These are phyloP conservation scores for Pyrenochaeta sp. DNA, from an alignment of 2,329 filamentous ascomycete species.

Conservation along the genomic window DNA sequence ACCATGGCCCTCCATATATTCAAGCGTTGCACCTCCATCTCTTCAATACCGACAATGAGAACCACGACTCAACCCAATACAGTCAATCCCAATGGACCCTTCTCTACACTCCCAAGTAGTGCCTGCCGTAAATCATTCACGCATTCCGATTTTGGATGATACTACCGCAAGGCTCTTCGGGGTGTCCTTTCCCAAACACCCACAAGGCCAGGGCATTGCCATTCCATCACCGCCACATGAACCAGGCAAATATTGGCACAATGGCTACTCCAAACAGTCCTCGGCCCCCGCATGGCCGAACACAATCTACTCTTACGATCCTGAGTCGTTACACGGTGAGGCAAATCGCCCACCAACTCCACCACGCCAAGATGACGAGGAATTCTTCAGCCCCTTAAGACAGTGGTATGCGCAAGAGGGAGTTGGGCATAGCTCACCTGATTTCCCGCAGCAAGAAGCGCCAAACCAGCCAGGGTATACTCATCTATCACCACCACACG, in stretches of 20 bases:
- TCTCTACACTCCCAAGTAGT: background rate
- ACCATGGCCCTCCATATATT: constrained; percentile 8
- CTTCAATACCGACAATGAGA: constrained; percentile 1
- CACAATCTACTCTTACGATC: background rate
- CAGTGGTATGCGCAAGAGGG: background rate
- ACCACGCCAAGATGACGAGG: constrained; percentile 8
- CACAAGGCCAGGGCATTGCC: background rate
- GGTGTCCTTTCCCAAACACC: background rate
- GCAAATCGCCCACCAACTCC: constrained; percentile 5
- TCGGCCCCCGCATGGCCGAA: background rate
- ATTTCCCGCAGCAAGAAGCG: background rate
- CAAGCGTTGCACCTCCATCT: constrained; percentile 2
- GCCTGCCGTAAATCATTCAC: constrained; percentile 3
- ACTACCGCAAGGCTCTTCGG: background rate
- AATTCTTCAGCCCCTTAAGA: background rate
- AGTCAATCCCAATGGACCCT: constrained; percentile 11
- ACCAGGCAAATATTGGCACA: background rate
- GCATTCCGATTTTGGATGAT: constrained; percentile 8
- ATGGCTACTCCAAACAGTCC: background rate
- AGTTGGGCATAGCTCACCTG: background rate
- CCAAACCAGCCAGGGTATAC: background rate
- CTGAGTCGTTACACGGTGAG: background rate
- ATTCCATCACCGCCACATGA: constrained; percentile 1
- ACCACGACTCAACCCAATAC: background rate
- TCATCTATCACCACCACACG: background rate